Conservation (phyloP, 352 stramenopile genomes). For the Plasmopara viticola region DNA sequence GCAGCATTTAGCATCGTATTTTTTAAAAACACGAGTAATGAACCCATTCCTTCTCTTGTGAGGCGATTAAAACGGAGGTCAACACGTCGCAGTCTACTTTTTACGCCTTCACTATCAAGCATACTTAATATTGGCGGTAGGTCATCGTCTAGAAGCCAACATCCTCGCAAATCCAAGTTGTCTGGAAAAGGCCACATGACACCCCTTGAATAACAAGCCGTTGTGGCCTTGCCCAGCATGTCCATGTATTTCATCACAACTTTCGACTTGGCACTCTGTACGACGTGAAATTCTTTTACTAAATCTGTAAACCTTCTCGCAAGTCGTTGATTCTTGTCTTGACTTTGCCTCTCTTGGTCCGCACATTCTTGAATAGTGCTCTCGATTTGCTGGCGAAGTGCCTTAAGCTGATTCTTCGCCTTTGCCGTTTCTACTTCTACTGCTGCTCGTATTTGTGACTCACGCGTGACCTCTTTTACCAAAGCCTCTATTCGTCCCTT, state of each 20-base stretch:
- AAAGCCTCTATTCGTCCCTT: slow-evolving; percentile 52
- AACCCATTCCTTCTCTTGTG: slow-evolving; percentile 40
- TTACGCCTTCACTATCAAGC: slow-evolving; percentile 20
- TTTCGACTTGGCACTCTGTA: slow-evolving; percentile 42
- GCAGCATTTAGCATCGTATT: slow-evolving; percentile 3
- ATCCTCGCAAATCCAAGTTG: slow-evolving; percentile 42
- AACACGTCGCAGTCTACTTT: slow-evolving; percentile 20
- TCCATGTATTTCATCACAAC: slow-evolving; percentile 35
- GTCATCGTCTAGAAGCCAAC: slow-evolving; percentile 49
- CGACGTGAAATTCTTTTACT: slow-evolving; percentile 31
- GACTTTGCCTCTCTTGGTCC: slow-evolving; percentile 27
- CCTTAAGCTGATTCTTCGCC: slow-evolving; percentile 38
- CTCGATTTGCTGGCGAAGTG: slow-evolving; percentile 33
- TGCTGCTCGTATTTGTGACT: slow-evolving; percentile 40
- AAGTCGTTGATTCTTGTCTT: slow-evolving; percentile 30
- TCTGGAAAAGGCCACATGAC: slow-evolving; percentile 7
- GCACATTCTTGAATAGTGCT: slow-evolving; percentile 28
- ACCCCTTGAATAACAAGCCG: not conserved
- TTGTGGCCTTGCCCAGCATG: slow-evolving; percentile 13
- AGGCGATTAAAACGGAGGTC: slow-evolving; percentile 60
- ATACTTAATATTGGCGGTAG: slow-evolving; percentile 33
- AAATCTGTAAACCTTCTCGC: slow-evolving; percentile 29
- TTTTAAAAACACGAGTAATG: slow-evolving; percentile 30
- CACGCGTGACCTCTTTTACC: slow-evolving; percentile 43
- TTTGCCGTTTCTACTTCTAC: slow-evolving; percentile 43